These are phyloP conservation scores for Trametes coccinea DNA, from an alignment of 768 basidiomycete species.

Conservation along the genomic window DNA sequence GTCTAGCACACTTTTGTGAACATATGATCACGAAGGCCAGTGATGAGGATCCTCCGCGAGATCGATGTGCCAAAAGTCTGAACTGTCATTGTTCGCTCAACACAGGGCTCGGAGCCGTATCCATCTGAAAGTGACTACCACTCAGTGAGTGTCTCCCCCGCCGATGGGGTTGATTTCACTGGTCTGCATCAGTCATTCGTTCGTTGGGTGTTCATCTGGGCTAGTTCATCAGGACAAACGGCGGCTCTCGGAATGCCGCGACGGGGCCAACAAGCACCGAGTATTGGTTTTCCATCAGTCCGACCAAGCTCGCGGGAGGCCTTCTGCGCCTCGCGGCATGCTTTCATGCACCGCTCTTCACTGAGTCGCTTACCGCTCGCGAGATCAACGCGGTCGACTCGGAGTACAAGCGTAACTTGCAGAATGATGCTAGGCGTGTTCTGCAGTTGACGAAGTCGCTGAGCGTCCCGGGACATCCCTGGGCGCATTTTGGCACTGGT, in stretches of 20 bases:
- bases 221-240: slow-evolving; percentile 37
- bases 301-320: slow-evolving; percentile 32
- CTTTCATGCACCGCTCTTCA: slow-evolving; percentile 55
- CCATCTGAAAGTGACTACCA: slow-evolving; percentile 52
- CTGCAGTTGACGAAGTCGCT: slow-evolving; percentile 52
- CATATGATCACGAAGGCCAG: slow-evolving; percentile 48
- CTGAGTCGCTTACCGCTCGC: slow-evolving; percentile 41
- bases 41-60: neutral
- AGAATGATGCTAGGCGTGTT: slow-evolving; percentile 47
- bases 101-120: slow-evolving; percentile 35
- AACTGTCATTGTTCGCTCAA: neutral
- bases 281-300: slow-evolving; percentile 38
- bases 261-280: slow-evolving; percentile 51
- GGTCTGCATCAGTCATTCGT: neutral
- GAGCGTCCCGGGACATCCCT: slow-evolving; percentile 41
- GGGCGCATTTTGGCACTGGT: slow-evolving; percentile 50
- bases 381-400: slow-evolving; percentile 59
- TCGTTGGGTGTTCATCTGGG: neutral
- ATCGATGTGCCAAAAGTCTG: neutral
- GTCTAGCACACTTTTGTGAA: slow-evolving; percentile 50
- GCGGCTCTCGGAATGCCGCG: slow-evolving; percentile 53
- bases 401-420: slow-evolving; percentile 56
- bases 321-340: slow-evolving; percentile 45
- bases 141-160: slow-evolving; percentile 21
- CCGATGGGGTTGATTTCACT: neutral